Evolutionary conservation across 148 eudicot genomes (phyloP).

Genomic region (Camellia lanceoleosa): DNA sequence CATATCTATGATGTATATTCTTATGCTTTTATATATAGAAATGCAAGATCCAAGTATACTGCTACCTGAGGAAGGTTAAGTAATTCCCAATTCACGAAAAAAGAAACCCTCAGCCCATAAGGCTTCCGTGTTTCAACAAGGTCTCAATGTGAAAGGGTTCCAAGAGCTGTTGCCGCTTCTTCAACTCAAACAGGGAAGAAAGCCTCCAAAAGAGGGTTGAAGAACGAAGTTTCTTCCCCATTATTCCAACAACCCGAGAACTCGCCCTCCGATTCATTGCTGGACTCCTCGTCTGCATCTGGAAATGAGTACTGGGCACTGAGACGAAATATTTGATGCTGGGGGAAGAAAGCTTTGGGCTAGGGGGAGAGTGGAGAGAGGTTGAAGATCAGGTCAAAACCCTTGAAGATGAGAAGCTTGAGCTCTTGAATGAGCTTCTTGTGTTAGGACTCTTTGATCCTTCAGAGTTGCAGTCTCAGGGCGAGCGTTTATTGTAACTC

Average conservation of each 20-base stretch:
- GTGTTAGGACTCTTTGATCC: conserved; percentile 80
- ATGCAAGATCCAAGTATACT: conserved; percentile 62
- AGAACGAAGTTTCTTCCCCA: conserved; percentile 35
- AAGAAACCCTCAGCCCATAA: conserved; percentile 44
- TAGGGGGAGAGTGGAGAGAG: conserved; percentile 55
- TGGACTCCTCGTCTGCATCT: conserved; percentile 44
- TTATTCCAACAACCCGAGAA: conserved; percentile 42
- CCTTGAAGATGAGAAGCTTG: conserved; percentile 73
- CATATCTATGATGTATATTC: background rate
- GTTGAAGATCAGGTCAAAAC: conserved; percentile 61
- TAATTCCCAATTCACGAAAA: conserved; percentile 38
- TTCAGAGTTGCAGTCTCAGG: conserved; percentile 40
- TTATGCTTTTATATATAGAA: conserved; percentile 1
- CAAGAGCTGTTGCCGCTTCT: conserved; percentile 29
- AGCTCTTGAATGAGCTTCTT: conserved; percentile 66
- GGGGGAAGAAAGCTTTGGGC: conserved; percentile 67
- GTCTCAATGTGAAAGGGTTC: conserved; percentile 34
- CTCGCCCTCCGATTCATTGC: conserved; percentile 41
- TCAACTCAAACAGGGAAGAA: conserved; percentile 33
- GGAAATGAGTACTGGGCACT: conserved; percentile 64
- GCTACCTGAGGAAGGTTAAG: conserved; percentile 23
- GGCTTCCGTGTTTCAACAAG: conserved; percentile 40
- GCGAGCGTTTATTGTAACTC: conserved; percentile 8
- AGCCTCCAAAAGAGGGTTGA: conserved; percentile 38
- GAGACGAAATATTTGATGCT: conserved; percentile 60